Conservation (phyloP, 1,284 basidiomycete genomes). For the Ustilago lituana region DNA sequence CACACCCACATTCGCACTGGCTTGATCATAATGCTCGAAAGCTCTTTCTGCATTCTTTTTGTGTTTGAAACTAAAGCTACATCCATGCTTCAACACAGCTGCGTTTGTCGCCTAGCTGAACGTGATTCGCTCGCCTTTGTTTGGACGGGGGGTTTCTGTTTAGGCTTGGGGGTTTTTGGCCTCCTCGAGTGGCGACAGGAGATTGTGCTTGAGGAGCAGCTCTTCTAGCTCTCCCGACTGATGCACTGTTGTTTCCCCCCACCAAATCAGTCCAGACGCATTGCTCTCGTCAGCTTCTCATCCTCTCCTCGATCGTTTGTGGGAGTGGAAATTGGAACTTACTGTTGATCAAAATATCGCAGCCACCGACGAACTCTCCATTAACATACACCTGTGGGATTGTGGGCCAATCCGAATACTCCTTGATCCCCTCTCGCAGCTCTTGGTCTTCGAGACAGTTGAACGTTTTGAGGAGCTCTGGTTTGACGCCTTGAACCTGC, state of each 20-base stretch:
- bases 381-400: constrained; percentile 94
- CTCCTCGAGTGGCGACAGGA: constrained; percentile 42
- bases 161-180: constrained; percentile 9
- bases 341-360: constrained; percentile 93
- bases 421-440: constrained; percentile 85
- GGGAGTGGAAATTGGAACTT: constrained; percentile 68
- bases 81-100: no score
- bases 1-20: no score
- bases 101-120: no score
- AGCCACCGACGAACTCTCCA: constrained; percentile 95
- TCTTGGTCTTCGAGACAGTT: constrained; percentile 89
- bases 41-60: no score
- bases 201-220: constrained; percentile 71
- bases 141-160: neutral
- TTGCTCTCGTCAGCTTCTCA: neutral
- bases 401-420: constrained; percentile 96
- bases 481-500: constrained; percentile 83
- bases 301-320: neutral
- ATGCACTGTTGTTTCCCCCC: no score
- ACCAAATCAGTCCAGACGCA: no score
- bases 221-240: constrained; percentile 92
- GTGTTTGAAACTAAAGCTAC: no score
- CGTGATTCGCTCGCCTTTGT: no score
- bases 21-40: no score
- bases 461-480: constrained; percentile 72